A percentile compares a stretch with the other conserved stretches of the same genome.
Conservation (phyloP, 2,329 filamentous ascomycete species). For the Monosporascus sp. region DNA sequence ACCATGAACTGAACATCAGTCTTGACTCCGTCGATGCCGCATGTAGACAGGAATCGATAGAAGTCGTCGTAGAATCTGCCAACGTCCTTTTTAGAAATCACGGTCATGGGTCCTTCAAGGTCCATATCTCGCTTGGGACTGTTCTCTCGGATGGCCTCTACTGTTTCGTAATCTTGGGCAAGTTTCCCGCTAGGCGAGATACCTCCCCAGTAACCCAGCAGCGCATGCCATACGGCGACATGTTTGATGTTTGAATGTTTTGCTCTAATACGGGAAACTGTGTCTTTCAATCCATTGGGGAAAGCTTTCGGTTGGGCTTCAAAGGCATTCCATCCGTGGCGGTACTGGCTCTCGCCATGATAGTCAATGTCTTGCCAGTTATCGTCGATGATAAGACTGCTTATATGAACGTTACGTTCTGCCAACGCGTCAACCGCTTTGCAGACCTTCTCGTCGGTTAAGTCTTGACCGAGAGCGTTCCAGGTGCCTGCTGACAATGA, state of each 20-base stretch:
- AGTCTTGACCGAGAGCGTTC: slow-evolving; percentile 81
- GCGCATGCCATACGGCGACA: slow-evolving; percentile 90
- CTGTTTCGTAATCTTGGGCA: slow-evolving; percentile 72
- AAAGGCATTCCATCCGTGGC: slow-evolving; percentile 71
- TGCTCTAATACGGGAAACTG: slow-evolving; percentile 63
- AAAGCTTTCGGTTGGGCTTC: slow-evolving; percentile 80
- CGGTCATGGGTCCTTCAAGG: slow-evolving; percentile 61
- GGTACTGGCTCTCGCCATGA: slow-evolving; percentile 45
- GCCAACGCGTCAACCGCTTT: slow-evolving; percentile 68
- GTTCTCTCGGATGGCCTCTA: slow-evolving; percentile 49
- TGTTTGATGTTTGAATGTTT: slow-evolving; percentile 71
- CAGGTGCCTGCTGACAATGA: slow-evolving; percentile 60
- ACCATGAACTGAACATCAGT: slow-evolving; percentile 90
- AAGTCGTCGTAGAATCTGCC: slow-evolving; percentile 82
- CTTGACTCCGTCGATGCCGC: slow-evolving; percentile 83
- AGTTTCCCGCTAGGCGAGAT: slow-evolving; percentile 71
- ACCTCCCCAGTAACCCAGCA: slow-evolving; percentile 86
- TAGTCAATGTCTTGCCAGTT: slow-evolving; percentile 82
- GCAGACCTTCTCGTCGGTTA: slow-evolving; percentile 77
- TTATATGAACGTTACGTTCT: slow-evolving; percentile 68
- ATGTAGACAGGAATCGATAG: slow-evolving; percentile 70
- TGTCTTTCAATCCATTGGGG: slow-evolving; percentile 70
- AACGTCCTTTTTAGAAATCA: slow-evolving; percentile 71
- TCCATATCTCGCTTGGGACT: slow-evolving; percentile 42
- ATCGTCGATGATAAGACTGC: slow-evolving; percentile 90